A percentile compares a stretch with the other conserved stretches of the same genome.
These are phyloP conservation scores for Melampsora larici-populina DNA, from an alignment of 1,284 basidiomycete genomes.

Conservation along the genomic window DNA sequence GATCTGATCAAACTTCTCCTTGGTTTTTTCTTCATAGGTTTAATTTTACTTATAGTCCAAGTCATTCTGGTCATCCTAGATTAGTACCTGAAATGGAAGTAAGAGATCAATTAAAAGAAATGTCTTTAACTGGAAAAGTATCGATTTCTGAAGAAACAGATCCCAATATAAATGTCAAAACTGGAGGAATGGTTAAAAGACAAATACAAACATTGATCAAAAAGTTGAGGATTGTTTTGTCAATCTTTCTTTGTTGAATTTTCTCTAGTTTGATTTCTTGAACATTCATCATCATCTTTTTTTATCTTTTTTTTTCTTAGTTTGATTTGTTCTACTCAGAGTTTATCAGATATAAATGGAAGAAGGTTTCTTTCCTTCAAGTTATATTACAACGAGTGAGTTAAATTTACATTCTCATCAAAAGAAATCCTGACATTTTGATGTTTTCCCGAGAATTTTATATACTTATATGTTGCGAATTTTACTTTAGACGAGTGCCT, in stretches of 20 bases:
- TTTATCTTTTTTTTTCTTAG: neutral
- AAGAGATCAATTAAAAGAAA: constrained; percentile 31
- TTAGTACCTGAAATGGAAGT: constrained; percentile 38
- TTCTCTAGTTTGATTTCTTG: neutral
- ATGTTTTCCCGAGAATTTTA: neutral
- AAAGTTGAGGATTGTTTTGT: constrained; percentile 29
- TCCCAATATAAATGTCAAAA: constrained; percentile 14
- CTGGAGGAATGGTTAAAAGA: constrained; percentile 38
- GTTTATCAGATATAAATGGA: constrained; percentile 33
- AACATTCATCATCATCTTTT: too few relatives aligned
- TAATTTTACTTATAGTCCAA: constrained; percentile 27
- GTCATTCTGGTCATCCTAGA: neutral
- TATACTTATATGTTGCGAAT: neutral
- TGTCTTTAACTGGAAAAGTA: constrained; percentile 33
- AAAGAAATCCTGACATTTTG: neutral
- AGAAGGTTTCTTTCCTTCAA: constrained; percentile 40
- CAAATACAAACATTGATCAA: constrained; percentile 38
- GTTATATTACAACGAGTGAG: constrained; percentile 40
- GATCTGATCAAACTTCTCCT: neutral
- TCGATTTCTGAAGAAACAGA: neutral
- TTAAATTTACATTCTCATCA: neutral
- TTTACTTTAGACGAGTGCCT: constrained; percentile 13
- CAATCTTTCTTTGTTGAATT: too few relatives aligned
- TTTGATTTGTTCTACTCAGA: constrained; percentile 41
- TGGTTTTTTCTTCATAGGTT: constrained; percentile 1